Conservation (phyloP, 1,284 basidiomycete species). For the Austroboletus novae-zelandiae region DNA sequence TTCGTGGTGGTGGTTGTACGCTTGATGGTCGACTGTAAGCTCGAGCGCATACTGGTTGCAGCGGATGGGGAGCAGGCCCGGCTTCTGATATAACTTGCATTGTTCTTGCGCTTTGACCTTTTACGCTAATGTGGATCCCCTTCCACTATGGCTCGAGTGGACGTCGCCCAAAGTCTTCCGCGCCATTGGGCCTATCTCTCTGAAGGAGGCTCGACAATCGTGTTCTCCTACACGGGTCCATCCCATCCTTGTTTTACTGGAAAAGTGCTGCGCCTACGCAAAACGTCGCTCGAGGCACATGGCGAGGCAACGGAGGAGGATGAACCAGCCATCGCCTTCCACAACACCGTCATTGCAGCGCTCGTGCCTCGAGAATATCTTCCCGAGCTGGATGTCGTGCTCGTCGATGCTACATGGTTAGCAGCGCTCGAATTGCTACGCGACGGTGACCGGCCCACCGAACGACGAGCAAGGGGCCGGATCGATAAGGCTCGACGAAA, state of each 20-base stretch:
- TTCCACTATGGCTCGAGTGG: slow-evolving; percentile 11
- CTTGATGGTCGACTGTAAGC: slow-evolving; percentile 3
- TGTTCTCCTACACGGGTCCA: slow-evolving; percentile 76
- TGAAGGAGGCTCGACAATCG: slow-evolving; percentile 87
- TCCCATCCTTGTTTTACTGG: slow-evolving; percentile 49
- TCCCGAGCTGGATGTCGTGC: slow-evolving; percentile 51
- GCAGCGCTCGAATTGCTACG: slow-evolving; percentile 45
- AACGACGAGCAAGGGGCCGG: slow-evolving; percentile 51
- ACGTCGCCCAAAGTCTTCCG: slow-evolving; percentile 42
- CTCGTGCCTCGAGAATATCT: slow-evolving; percentile 61
- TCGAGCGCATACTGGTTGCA: slow-evolving; percentile 16
- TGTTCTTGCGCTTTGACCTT: slow-evolving; percentile 19
- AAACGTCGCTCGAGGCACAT: slow-evolving; percentile 33
- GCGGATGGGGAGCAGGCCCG: neutral
- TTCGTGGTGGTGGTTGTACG: neutral
- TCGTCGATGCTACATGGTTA: slow-evolving; percentile 64
- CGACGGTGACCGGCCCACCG: slow-evolving; percentile 51
- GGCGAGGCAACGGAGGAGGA: slow-evolving; percentile 35
- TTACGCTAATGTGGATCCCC: neutral
- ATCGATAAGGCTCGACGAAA: slow-evolving; percentile 57
- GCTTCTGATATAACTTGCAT: slow-evolving; percentile 9
- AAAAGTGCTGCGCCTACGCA: slow-evolving; percentile 74
- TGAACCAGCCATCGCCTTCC: slow-evolving; percentile 63
- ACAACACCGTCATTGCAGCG: slow-evolving; percentile 54
- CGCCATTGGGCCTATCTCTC: slow-evolving; percentile 80